These are phyloP conservation scores for Candida incommunis DNA, from an alignment of 805 yeast species.

Conservation along the genomic window DNA sequence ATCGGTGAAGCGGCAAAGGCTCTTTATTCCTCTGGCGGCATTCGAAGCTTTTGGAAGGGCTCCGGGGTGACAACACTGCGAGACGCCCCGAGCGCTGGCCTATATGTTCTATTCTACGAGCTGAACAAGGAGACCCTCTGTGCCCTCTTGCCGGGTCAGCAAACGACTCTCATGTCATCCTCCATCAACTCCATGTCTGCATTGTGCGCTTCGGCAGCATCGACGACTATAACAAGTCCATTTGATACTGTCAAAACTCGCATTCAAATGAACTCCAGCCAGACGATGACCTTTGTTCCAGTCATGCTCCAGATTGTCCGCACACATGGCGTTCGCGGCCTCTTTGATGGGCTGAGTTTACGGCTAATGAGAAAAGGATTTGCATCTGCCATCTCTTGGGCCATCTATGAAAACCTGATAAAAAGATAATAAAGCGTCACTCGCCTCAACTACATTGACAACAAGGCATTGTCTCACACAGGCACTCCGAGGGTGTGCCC, in stretches of 20 bases:
- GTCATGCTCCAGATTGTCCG: conserved; percentile 27
- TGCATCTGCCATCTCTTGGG: conserved; percentile 95
- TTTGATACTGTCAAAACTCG: conserved; percentile 89
- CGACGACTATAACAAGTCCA: conserved; percentile 85
- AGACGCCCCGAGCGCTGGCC: conserved; percentile 94
- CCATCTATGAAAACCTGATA: conserved; percentile 83
- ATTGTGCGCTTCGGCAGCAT: conserved; percentile 54
- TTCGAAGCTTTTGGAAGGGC: conserved; percentile 71
- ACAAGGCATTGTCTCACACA: too few relatives aligned
- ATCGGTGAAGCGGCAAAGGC: conserved; percentile 43
- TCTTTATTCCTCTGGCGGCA: conserved; percentile 38
- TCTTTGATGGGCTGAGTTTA: conserved; percentile 75
- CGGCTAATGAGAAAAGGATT: conserved; percentile 74
- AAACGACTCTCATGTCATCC: conserved; percentile 30
- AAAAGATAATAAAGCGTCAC: too few relatives aligned
- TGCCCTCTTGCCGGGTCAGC: conserved; percentile 17
- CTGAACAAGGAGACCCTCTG: conserved; percentile 49
- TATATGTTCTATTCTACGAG: conserved; percentile 79
- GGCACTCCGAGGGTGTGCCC: too few relatives aligned
- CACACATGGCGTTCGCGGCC: conserved; percentile 35
- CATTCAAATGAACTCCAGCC: conserved; percentile 56
- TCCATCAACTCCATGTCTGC: conserved; percentile 66
- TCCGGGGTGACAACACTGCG: conserved; percentile 75
- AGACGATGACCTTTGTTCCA: conserved; percentile 28
- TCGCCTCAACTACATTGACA: too few relatives aligned